A percentile compares a stretch with the other conserved stretches of the same genome.
These are phyloP conservation scores for Colletotrichum horii DNA, from an alignment of 2,329 filamentous ascomycete species.

Conservation along the genomic window DNA sequence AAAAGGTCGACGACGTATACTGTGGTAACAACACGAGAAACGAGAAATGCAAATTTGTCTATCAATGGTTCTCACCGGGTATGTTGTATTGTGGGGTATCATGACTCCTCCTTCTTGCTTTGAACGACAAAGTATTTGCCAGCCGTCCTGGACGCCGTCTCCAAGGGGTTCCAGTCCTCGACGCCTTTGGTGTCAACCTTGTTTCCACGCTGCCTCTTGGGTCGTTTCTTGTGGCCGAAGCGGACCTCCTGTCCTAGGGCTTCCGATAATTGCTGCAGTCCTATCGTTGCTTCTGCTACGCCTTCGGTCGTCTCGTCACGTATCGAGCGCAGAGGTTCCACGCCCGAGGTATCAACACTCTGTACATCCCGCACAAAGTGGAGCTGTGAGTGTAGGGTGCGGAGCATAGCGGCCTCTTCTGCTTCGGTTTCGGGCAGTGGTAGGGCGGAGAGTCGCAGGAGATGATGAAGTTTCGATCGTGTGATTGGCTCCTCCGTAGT, in stretches of 20 bases:
- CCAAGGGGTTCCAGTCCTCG: slow-evolving; percentile 75
- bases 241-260: slow-evolving; percentile 65
- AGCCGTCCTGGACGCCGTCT: slow-evolving; percentile 66
- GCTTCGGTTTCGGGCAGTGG: slow-evolving; percentile 68
- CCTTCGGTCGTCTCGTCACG: slow-evolving; percentile 76
- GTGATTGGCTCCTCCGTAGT: slow-evolving; percentile 56
- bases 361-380: slow-evolving; percentile 91
- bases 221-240: slow-evolving; percentile 59
- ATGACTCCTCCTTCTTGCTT: slow-evolving; percentile 45
- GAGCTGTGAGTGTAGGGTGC: slow-evolving; percentile 80
- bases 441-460: slow-evolving; percentile 88
- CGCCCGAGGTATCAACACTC: slow-evolving; percentile 72
- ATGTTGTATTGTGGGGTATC: slow-evolving; percentile 15
- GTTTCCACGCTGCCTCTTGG: slow-evolving; percentile 38
- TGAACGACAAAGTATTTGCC: slow-evolving; percentile 82
- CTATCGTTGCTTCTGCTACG: slow-evolving; percentile 61
- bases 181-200: slow-evolving; percentile 46
- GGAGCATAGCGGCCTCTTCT: slow-evolving; percentile 74
- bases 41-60: slow-evolving; percentile 7
- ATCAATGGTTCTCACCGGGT: not conserved
- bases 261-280: slow-evolving; percentile 59
- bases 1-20: not conserved
- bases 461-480: slow-evolving; percentile 74
- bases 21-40: not conserved
- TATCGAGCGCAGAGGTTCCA: slow-evolving; percentile 78